A percentile compares a stretch with the other conserved stretches of the same genome.
These are phyloP conservation scores for Panicum virgatum DNA, from an alignment of 202 grass and related monocot genomes.

Conservation along the genomic window DNA sequence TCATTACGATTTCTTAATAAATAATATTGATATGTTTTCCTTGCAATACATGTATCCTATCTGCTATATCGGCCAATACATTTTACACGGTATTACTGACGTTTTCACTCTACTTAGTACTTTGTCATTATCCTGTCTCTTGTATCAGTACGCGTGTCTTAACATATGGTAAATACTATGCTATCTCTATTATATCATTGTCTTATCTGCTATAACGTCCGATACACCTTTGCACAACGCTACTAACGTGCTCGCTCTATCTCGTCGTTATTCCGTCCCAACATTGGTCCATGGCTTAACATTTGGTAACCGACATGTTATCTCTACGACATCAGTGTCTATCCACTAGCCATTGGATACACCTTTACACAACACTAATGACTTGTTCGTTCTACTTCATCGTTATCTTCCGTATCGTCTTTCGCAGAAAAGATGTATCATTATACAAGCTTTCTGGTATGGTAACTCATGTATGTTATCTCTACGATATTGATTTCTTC, in stretches of 20 bases:
- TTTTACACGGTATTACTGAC: rapidly evolving
- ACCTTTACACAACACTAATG: not conserved
- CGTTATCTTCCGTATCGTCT: not conserved
- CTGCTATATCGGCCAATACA: no score
- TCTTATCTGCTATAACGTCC: rapidly evolving
- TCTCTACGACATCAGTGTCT: not conserved
- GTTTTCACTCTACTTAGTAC: not conserved
- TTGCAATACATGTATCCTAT: no score
- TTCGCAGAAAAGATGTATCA: no score
- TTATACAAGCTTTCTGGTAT: not conserved
- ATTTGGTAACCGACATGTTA: no score
- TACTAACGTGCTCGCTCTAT: no score
- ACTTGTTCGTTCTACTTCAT: rapidly evolving
- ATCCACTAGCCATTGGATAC: rapidly evolving
- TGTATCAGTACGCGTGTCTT: rapidly evolving
- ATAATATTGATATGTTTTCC: no score
- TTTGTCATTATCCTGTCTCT: not conserved
- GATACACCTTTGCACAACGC: not conserved
- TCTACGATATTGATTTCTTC: not conserved
- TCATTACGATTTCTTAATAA: no score
- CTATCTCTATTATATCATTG: not conserved
- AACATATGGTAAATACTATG: no score
- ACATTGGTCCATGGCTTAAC: no score
- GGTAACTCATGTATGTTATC: not conserved
- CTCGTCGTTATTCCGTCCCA: not conserved